Base-by-base conservation (phyloP, 106 monocot species). In the Dioscorea zingiberensis region DNA sequence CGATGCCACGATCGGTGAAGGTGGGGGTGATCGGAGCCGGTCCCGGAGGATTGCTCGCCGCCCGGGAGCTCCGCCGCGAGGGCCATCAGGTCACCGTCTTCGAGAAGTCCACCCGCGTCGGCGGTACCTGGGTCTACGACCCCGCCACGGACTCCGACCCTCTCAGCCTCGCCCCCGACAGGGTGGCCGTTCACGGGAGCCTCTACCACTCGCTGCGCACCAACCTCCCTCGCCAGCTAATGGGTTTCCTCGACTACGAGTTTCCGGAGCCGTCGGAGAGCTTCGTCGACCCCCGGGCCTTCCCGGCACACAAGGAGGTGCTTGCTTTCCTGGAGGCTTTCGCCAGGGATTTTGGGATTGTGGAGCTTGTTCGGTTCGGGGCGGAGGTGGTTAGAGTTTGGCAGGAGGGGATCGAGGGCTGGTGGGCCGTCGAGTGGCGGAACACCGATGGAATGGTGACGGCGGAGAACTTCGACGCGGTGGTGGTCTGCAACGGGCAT, bases 11-110 rank as follows among this genome's bases (percentile, higher is more conserved):
- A 9, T 59, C 73, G 21, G 58, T 64, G 32, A 73, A 46, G 53
- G 77, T 80, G 60, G 84, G 80, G 25, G 77, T 80, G 44, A 70
- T 85, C 61, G 84, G 84, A 17, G 84, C 77, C n/a, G 84, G 84
- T 12, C 67, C 71, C 13, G 58, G 80, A 26, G 84, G 84, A 4
- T 73, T 85, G 13, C 61, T 64, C 24, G 58, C 85, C 13, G 85
- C 77, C 30, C 74, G 71, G 5, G 77, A 74, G 64, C 81, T 85
- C 29, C 67, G 66, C 74, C 62, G 57, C 22, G 67, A 85, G 58
- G 77, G 77, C 63, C 80, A 77, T 63, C 18, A 25, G n/a, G 76
- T 77, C 19, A 53, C 46, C 12, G 77, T 85, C 18, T 85, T 85
- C 64, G 85, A 85, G 73, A 74, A 74, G 47, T 58, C 63, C n/a